Conservation (phyloP, 176 grass and related monocot genomes). For the Panicum miliaceum region DNA sequence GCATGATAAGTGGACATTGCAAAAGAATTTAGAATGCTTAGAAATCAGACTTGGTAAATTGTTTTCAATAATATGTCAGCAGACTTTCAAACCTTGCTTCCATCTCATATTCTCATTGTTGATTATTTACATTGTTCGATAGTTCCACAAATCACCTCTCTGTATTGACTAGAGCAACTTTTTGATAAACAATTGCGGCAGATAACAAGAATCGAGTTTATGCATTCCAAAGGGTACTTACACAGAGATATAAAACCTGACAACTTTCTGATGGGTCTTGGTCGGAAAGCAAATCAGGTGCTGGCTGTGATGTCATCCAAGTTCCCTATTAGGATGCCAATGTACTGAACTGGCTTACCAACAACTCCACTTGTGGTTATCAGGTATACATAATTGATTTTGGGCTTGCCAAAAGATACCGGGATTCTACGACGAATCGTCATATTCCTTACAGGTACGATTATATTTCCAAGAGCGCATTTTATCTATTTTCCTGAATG, state of each 20-base stretch:
- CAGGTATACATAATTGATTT: constrained; percentile 99
- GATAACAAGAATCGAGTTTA: constrained; percentile 88
- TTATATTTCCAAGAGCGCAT: constrained; percentile 28
- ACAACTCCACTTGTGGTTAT: constrained; percentile 43
- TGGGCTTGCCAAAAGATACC: constrained; percentile 97
- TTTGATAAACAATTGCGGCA: constrained; percentile 37
- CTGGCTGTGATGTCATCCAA: background rate
- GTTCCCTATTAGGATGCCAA: background rate
- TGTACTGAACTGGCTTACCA: constrained; percentile 17
- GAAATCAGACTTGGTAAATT: background rate
- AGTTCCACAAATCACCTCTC: constrained; percentile 16
- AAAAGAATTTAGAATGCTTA: background rate
- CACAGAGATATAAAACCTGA: constrained; percentile 97
- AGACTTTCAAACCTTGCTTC: background rate
- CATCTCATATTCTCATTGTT: background rate
- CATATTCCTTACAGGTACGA: constrained; percentile 88
- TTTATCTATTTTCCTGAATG: background rate
- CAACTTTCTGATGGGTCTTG: constrained; percentile 97
- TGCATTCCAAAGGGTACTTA: constrained; percentile 98
- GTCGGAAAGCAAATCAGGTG: constrained; percentile 93
- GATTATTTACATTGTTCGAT: background rate
- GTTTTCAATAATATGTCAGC: background rate
- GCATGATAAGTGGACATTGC: background rate
- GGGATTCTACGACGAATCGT: constrained; percentile 85
- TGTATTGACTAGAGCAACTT: background rate